Base-by-base conservation (phyloP, 805 yeast genomes). In the Candida verbasci region DNA sequence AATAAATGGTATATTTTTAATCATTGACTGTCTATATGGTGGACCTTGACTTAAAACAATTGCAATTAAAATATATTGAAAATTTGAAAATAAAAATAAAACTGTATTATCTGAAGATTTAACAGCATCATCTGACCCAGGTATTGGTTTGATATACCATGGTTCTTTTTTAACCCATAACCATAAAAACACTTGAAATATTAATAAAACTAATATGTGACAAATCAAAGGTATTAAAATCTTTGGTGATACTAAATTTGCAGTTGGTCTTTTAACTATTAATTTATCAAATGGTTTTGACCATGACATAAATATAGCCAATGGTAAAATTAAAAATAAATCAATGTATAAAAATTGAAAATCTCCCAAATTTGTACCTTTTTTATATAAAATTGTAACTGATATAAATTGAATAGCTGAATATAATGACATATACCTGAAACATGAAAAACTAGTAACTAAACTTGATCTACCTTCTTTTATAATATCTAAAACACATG, bases 241-340 rank as follows among this genome's bases (percentile, higher is more conserved):
- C 56, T 89, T 89, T 30, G 91, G 83, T 1, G 96, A 84, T 1
- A 93, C 93, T 41, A 93, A 67, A 57, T 93, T 91, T 0, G 98
- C 97, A 0, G 95, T 86, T 5, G 99, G 98, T 34, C 95, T 73
- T 52, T 88, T 89, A 24, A 65, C 58, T 9, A 76, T 76, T 21
- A 93, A 64, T 16, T 43, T 49, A 2, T 62, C 62, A 51, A 68
- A 81, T 0, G 99, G 95, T 49, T 80, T 78, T 1, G 97, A 82
- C 97, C 98, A 93, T 4, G 97, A 89, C 98, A 93, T 85, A 62
- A 89, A 88, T 5, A 93, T 80, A 0, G 98, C 98, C 52, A 93
- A 76, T 9, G 99, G 99, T 39, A 93, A 74, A 49, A 93, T 93
- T 55, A 93, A 66, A 44, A 86, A 79, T 57, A 93, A 58, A 62